Conservation (phyloP, 2,329 filamentous ascomycete genomes). For the Cryphonectria nitschkei region DNA sequence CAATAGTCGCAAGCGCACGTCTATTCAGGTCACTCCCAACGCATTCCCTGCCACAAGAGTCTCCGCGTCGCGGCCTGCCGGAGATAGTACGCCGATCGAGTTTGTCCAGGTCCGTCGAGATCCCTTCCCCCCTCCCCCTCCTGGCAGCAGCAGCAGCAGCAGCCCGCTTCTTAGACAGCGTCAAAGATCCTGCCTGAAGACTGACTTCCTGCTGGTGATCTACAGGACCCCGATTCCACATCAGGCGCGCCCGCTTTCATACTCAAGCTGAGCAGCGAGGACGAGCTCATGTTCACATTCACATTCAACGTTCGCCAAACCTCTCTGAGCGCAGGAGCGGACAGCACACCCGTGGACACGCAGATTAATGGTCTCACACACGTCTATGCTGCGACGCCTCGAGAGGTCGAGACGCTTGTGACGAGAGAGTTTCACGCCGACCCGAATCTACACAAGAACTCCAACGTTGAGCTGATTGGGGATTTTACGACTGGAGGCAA, state of each 20-base stretch:
- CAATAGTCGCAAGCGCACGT: conserved; percentile 75
- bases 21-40: conserved; percentile 82
- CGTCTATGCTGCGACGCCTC: conserved; percentile 81
- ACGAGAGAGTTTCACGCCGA: conserved; percentile 96
- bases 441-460: conserved; percentile 95
- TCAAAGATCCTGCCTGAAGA: conserved; percentile 2
- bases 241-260: conserved; percentile 71
- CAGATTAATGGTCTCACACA: conserved; percentile 88
- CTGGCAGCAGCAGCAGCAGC: too few species aligned
- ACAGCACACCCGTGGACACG: conserved; percentile 66
- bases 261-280: conserved; percentile 84
- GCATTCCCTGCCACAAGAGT: conserved; percentile 83
- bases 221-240: conserved; percentile 74
- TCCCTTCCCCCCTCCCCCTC: neutral
- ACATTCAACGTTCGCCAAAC: conserved; percentile 74
- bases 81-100: conserved; percentile 79
- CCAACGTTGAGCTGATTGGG: conserved; percentile 93
- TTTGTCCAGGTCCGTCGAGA: conserved; percentile 76
- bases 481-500: conserved; percentile 86
- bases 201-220: conserved; percentile 19
- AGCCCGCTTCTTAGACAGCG: neutral
- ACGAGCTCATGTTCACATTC: conserved; percentile 91
- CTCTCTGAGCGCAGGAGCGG: conserved; percentile 47
- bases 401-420: conserved; percentile 90
- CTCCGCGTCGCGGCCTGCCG: conserved; percentile 69